A percentile compares a stretch with the other conserved stretches of the same genome.
phyloP scores from a whole-genome alignment of 2,329 filamentous ascomycete species.

The Coniosporium tulheliwenetii region DNA sequence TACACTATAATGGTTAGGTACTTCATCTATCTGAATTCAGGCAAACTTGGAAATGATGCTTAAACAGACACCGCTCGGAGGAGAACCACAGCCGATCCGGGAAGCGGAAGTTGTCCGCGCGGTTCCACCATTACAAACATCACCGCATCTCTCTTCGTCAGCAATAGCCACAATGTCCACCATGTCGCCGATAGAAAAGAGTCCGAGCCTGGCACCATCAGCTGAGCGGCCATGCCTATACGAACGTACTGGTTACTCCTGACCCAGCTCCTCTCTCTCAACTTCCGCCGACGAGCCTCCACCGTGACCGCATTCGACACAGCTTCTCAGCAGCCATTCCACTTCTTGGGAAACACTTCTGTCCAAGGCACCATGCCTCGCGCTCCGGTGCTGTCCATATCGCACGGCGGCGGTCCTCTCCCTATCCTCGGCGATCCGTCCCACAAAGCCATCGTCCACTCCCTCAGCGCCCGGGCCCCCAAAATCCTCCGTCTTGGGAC shows the following conservation, averaged over 20 bases:
- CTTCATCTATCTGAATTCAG: too few relatives aligned
- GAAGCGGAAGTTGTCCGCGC: too few relatives aligned
- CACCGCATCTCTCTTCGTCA: too few relatives aligned
- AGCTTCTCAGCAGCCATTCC: background rate
- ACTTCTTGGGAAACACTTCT: background rate
- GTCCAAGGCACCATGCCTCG: constrained; percentile 6
- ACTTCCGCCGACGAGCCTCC: background rate
- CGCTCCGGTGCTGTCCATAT: constrained; percentile 22
- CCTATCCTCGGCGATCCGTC: constrained; percentile 40
- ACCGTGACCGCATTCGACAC: background rate
- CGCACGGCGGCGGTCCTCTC: constrained; percentile 35
- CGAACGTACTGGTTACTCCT: background rate
- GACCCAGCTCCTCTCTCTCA: background rate
- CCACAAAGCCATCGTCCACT: constrained; percentile 35
- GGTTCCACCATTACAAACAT: too few relatives aligned
- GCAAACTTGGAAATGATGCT: too few relatives aligned
- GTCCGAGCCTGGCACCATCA: background rate
- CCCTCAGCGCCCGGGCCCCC: constrained; percentile 37
- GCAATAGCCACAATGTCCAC: too few relatives aligned
- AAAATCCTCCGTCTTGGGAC: constrained; percentile 39
- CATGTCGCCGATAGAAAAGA: background rate
- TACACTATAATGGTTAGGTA: too few relatives aligned
- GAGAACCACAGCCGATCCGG: too few relatives aligned
- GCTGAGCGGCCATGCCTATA: background rate
- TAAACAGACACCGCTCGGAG: too few relatives aligned